A percentile compares a stretch with the other conserved stretches of the same genome.
Evolutionary conservation across 2,329 filamentous ascomycete species (phyloP).

Genomic region (Colletotrichum musicola): DNA sequence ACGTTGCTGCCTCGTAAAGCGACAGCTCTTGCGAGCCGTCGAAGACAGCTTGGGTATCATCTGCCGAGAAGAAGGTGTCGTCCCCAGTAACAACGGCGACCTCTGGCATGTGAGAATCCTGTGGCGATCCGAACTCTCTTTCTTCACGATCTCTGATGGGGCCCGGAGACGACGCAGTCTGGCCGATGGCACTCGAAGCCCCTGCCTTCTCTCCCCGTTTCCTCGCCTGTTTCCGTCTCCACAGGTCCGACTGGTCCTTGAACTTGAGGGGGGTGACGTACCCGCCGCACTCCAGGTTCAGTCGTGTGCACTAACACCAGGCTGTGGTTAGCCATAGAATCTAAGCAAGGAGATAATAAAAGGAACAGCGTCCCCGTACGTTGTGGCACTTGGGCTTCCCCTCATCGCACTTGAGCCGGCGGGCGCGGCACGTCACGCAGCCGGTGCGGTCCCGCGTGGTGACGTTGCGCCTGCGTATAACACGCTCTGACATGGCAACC

Average conservation of each 20-base stretch:
- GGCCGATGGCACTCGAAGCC: background rate
- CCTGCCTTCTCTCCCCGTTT: background rate
- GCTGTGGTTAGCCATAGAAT: background rate
- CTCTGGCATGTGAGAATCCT: background rate
- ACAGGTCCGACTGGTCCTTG: conserved; percentile 23
- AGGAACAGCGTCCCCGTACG: background rate
- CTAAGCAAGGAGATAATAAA: background rate
- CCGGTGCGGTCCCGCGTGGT: conserved; percentile 19
- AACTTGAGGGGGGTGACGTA: conserved; percentile 26
- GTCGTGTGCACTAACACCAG: background rate
- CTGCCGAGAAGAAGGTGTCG: conserved; percentile 6
- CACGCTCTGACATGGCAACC: conserved; percentile 3
- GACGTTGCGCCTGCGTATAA: conserved; percentile 24
- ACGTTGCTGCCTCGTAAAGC: conserved; percentile 16
- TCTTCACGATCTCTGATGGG: background rate
- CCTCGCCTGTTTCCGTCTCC: conserved; percentile 15
- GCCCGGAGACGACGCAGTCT: background rate
- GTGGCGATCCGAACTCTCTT: background rate
- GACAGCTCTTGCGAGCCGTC: conserved; percentile 5
- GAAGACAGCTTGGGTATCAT: background rate
- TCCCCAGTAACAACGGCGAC: background rate
- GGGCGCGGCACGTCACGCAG: conserved; percentile 49
- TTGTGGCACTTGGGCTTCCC: conserved; percentile 51
- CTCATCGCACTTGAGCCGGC: conserved; percentile 60
- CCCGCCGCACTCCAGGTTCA: conserved; percentile 22